Percentiles rank a stretch among this genome's conserved stretches.
Conservation (phyloP, 169 alveolate species). For the Toxoplasma gondii region DNA sequence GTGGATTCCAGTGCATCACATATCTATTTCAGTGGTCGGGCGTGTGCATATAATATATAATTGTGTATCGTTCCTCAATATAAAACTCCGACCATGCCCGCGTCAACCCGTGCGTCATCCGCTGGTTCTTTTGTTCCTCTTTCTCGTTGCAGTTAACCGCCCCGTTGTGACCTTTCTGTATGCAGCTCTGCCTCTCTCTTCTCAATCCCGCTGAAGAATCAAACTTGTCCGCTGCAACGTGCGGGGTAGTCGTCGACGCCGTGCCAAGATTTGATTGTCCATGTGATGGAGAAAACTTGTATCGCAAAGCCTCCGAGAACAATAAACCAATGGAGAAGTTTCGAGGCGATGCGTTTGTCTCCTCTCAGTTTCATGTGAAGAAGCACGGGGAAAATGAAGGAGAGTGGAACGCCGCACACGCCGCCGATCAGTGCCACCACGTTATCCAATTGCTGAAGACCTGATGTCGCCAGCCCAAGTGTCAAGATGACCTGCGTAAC, state of each 20-base stretch:
- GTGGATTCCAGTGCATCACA: no score
- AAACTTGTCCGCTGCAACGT: neutral
- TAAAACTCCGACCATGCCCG: no score
- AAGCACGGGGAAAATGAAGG: conserved; percentile 42
- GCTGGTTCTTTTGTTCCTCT: no score
- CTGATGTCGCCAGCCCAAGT: neutral
- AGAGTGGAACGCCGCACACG: conserved; percentile 66
- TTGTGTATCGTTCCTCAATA: no score
- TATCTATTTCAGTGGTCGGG: no score
- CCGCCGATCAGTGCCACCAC: conserved; percentile 68
- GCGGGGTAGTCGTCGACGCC: conserved; percentile 32
- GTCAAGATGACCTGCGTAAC: conserved; percentile 2
- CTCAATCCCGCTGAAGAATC: neutral
- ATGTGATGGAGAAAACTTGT: conserved; percentile 7
- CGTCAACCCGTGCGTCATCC: no score
- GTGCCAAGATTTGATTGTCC: conserved; percentile 30
- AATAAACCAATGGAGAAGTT: neutral
- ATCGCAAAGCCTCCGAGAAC: conserved; percentile 23
- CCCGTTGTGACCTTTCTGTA: no score
- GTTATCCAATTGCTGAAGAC: conserved; percentile 58
- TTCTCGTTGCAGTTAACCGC: no score
- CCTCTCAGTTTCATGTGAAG: neutral
- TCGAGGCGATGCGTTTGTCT: neutral
- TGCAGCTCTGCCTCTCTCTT: no score
- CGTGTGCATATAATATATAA: no score